phyloP scores from a whole-genome alignment of 2,329 filamentous ascomycete genomes.

The Epichloe sp. region DNA sequence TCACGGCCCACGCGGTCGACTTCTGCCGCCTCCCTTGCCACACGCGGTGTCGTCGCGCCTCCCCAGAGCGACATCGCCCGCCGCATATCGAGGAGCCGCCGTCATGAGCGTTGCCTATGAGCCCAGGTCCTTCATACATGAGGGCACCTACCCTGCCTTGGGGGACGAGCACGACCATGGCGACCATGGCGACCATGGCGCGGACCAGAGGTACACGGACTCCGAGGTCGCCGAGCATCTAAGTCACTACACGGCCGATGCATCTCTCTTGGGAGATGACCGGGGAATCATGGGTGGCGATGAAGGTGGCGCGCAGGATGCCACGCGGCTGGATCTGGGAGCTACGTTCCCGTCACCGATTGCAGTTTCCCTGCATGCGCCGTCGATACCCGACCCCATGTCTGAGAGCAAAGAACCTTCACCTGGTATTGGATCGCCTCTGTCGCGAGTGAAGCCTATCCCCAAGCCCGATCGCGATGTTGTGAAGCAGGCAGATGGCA shows the following conservation, averaged over 20 bases:
- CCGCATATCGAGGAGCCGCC: constrained; percentile 11
- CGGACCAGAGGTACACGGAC: constrained; percentile 29
- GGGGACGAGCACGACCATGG: constrained; percentile 29
- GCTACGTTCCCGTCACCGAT: constrained; percentile 23
- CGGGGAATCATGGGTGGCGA: constrained; percentile 23
- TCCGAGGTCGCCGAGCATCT: constrained; percentile 30
- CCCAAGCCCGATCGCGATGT: constrained; percentile 45
- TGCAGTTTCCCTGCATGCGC: constrained; percentile 17
- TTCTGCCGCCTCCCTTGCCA: constrained; percentile 5
- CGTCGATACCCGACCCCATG: constrained; percentile 19
- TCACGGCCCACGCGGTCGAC: constrained; percentile 2
- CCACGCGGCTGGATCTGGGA: constrained; percentile 25
- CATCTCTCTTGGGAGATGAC: constrained; percentile 9
- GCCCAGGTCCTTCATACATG: constrained; percentile 33
- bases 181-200: constrained; percentile 21
- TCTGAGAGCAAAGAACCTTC: constrained; percentile 23
- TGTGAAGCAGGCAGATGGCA: constrained; percentile 54
- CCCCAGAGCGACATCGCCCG: constrained; percentile 6
- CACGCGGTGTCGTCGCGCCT: constrained; percentile 5
- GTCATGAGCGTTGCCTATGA: constrained; percentile 42
- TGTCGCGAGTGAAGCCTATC: constrained; percentile 36
- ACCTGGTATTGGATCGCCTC: constrained; percentile 19
- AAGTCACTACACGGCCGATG: constrained; percentile 29
- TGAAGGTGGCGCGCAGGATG: constrained; percentile 26
- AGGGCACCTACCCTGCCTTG: constrained; percentile 34